Conservation (phyloP, 176 grass and related monocot genomes). For the Lolium perenne region DNA sequence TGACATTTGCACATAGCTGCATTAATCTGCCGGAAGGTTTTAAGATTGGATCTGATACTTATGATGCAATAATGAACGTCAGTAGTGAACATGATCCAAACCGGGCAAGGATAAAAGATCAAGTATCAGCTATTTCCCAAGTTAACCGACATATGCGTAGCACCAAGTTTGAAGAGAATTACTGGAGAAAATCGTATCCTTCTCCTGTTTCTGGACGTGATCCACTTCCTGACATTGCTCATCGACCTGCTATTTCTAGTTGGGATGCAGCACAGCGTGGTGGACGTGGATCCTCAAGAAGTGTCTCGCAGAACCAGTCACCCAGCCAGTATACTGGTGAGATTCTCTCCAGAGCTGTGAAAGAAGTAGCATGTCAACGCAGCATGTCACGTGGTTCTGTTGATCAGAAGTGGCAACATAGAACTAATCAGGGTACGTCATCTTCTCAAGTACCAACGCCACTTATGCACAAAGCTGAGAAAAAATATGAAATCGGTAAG, state of each 20-base stretch:
- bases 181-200: slow-evolving; percentile 57
- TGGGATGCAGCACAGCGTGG: slow-evolving; percentile 50
- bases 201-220: slow-evolving; percentile 56
- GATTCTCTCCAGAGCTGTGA: slow-evolving; percentile 63
- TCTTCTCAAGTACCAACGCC: slow-evolving; percentile 56
- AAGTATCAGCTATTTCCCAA: slow-evolving; percentile 37
- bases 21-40: slow-evolving; percentile 63
- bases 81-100: slow-evolving; percentile 57
- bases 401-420: slow-evolving; percentile 69
- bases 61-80: slow-evolving; percentile 49
- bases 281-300: slow-evolving; percentile 58
- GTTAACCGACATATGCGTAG: slow-evolving; percentile 31
- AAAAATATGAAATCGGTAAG: slow-evolving; percentile 80
- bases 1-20: slow-evolving; percentile 63
- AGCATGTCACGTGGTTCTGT: slow-evolving; percentile 54
- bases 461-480: slow-evolving; percentile 79
- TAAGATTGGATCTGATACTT: slow-evolving; percentile 58
- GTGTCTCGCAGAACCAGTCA: slow-evolving; percentile 42
- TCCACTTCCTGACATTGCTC: slow-evolving; percentile 33
- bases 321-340: slow-evolving; percentile 59
- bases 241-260: slow-evolving; percentile 37
- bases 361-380: slow-evolving; percentile 46
- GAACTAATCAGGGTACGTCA: slow-evolving; percentile 48
- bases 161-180: slow-evolving; percentile 55
- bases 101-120: slow-evolving; percentile 47